Base-by-base conservation (phyloP, 2,329 filamentous ascomycete species). In the Beauveria sp. region DNA sequence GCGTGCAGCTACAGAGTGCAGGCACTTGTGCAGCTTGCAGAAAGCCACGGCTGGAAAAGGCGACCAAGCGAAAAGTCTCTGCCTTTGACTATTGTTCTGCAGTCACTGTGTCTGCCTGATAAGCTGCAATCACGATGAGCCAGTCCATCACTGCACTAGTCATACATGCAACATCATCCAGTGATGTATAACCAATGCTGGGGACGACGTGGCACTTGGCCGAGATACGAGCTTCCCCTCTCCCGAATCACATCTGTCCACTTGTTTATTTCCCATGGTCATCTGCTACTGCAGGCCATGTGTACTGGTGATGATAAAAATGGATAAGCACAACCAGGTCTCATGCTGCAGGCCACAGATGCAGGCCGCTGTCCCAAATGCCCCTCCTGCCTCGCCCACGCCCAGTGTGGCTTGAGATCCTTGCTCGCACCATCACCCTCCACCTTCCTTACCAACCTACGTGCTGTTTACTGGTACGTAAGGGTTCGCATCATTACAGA, bases 261-360 rank as follows among this genome's bases (percentile, higher is more conserved):
- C 46, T 59, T 42, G 45, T 48, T 50, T 40, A 28, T 51, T 51
- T 20, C 7, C 38, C 56, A 31, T 28, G 46, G 57, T 60, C 57
- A 60, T 60, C 48, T 60, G 57, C 45, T 60, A 22, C 55, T 42
- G 56, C 56, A 40, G 22, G 22, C 45, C 34, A 50, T 54, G 34
- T 43, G 34, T 54, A 54, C 34, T 38, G 34, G 34, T 16, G 10
- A 48, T 18, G 34, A 31, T 43, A 46, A 58, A 52, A 60, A 52
- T 53, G 49, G 40, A 53, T 53, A 60, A 52, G 53, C 40, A 34
- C 2, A 31, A 52, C 24, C 34, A 52, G 57, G 57, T 60, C 57
- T 45, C 57, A 60, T 60, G 57, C 57, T 52, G 49, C 48, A 60
- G 57, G 49, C 57, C 57, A 60, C 57, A 60, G 24, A 60, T 60